Evolutionary conservation across 1,284 basidiomycete species (phyloP).

Genomic region (Grifola frondosa): DNA sequence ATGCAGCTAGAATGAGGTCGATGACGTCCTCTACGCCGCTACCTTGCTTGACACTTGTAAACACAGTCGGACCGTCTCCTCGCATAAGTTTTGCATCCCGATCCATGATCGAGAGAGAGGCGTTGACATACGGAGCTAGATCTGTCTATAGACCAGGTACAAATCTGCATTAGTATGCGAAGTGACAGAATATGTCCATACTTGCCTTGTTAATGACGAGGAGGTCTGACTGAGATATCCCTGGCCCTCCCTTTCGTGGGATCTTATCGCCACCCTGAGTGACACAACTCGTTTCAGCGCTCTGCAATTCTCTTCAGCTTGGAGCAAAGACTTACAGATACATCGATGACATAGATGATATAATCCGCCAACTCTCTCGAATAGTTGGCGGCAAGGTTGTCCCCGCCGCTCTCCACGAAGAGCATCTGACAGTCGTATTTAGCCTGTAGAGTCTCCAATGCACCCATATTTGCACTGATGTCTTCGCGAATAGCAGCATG

Average conservation of each 20-base stretch:
- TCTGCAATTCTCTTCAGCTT: neutral
- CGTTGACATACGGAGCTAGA: constrained; percentile 89
- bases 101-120: constrained; percentile 93
- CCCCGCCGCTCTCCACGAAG: constrained; percentile 94
- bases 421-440: constrained; percentile 82
- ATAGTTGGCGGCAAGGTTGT: constrained; percentile 96
- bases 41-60: constrained; percentile 82
- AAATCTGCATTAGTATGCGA: neutral
- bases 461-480: constrained; percentile 95
- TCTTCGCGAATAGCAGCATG: constrained; percentile 97
- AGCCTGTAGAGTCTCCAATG: constrained; percentile 94
- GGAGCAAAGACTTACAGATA: constrained; percentile 47
- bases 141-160: constrained; percentile 70
- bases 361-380: constrained; percentile 96
- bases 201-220: constrained; percentile 92
- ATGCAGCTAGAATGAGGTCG: constrained; percentile 83
- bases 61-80: constrained; percentile 91
- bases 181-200: neutral
- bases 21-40: constrained; percentile 84
- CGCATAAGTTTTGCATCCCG: constrained; percentile 93
- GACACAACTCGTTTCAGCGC: neutral
- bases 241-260: constrained; percentile 95
- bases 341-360: constrained; percentile 93
- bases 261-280: constrained; percentile 95
- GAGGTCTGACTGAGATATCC: constrained; percentile 93